Base-by-base conservation (phyloP, 2,329 filamentous ascomycete genomes). In the Coniochaeta prunicola region DNA sequence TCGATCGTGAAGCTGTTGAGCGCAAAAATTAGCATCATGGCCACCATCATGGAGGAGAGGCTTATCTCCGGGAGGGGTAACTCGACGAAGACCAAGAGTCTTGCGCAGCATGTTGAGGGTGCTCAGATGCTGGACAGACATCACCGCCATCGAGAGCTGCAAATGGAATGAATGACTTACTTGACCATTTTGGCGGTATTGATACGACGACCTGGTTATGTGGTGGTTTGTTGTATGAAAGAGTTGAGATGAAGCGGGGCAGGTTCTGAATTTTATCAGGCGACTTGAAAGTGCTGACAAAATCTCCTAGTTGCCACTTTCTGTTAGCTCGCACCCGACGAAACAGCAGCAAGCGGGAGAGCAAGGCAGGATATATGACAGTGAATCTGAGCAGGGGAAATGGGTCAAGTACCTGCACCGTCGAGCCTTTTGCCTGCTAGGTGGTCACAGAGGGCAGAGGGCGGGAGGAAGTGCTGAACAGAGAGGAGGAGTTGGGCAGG, bases 151-250 rank as follows among this genome's bases (percentile, higher is more conserved):
- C 53, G 30, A 21, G 4, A 3, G 36, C 13, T n/a, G 53, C 36
- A 4, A 40, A n/a, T n/a, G n/a, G 50, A 56, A 60, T 59, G 57
- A 12, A 53, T 30, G 59, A 93, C 92, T 89, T 89, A 97, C 92
- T 97, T 97, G 79, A 99, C 94, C 94, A 99, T 99, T 78, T 92
- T 97, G 89, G 82, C 91, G 90, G 92, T 90, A 76, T 85, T 89
- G 77, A 64, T 59, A 42, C 30, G 65, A 64, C 63, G 64, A 67
- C 66, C 68, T 67, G 64, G 63, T 67, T 64, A 64, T 63, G 67
- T 68, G 64, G 48, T 63, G 61, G 62, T 62, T 65, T 64, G 61
- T 61, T 65, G 64, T 62, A 62, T 58, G 33, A 30, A 30, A 21
- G 21, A 42, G 36, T 38, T 56, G 54, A n/a, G 36, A 30, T 28